These are phyloP conservation scores for Colletotrichum destructivum DNA, from an alignment of 2,329 filamentous ascomycete species.

Conservation along the genomic window DNA sequence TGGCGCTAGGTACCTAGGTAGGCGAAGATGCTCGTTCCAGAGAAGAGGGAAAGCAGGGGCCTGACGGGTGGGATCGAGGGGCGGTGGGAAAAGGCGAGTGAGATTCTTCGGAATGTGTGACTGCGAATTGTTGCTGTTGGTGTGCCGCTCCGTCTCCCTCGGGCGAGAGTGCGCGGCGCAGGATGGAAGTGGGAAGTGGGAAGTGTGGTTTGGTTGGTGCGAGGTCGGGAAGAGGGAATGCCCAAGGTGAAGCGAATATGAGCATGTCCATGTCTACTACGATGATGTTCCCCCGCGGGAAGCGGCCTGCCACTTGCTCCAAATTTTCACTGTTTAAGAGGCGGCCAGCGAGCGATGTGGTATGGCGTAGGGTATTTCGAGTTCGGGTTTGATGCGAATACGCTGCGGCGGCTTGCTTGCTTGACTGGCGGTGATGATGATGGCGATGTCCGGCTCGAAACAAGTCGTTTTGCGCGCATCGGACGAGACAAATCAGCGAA, in stretches of 20 bases:
- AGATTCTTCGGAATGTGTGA: constrained; percentile 9
- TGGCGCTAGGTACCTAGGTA: neutral
- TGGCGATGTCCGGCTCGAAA: too few relatives aligned
- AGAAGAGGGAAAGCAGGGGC: neutral
- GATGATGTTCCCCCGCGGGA: too few relatives aligned
- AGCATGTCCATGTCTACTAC: neutral
- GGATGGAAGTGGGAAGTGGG: neutral
- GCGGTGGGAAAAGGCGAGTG: neutral
- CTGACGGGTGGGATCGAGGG: neutral
- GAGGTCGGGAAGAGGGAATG: neutral
- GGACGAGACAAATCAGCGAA: neutral
- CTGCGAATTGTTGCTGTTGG: neutral
- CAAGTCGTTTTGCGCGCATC: too few relatives aligned
- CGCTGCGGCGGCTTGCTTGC: neutral
- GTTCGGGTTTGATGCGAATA: neutral
- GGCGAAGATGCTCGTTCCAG: neutral
- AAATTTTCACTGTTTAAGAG: neutral
- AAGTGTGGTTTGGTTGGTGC: neutral
- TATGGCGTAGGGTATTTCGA: constrained; percentile 3
- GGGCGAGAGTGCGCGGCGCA: too few relatives aligned
- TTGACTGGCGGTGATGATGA: neutral
- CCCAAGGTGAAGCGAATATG: neutral
- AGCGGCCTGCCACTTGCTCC: too few relatives aligned
- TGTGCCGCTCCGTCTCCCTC: too few relatives aligned
- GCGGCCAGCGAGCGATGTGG: neutral